Evolutionary conservation across 2,329 filamentous ascomycete species (phyloP).

Genomic region (Diaporthe capsici): DNA sequence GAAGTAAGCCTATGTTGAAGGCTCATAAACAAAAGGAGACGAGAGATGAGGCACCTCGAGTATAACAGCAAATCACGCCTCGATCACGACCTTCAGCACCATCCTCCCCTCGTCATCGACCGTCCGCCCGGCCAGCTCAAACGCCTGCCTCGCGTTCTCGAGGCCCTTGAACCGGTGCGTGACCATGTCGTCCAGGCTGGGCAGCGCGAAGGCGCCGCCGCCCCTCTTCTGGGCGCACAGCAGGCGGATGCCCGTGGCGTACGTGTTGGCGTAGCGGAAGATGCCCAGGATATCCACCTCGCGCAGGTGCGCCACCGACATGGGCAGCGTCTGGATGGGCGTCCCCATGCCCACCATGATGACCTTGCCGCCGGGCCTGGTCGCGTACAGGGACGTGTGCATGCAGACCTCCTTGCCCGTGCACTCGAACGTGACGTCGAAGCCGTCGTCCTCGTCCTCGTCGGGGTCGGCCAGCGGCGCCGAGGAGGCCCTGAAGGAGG

Average conservation of each 20-base stretch:
- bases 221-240: constrained; percentile 62
- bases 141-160: constrained; percentile 72
- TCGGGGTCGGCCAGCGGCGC: constrained; percentile 41
- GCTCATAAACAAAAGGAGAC: neutral
- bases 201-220: constrained; percentile 61
- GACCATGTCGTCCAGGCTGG: constrained; percentile 78
- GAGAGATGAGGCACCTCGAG: neutral
- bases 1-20: too few species aligned
- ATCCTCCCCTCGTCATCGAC: constrained; percentile 77
- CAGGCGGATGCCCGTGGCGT: constrained; percentile 77
- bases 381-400: constrained; percentile 81
- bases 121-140: constrained; percentile 78
- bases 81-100: constrained; percentile 80
- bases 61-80: constrained; percentile 54
- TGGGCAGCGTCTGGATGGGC: constrained; percentile 80
- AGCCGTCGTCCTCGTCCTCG: constrained; percentile 63
- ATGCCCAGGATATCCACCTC: constrained; percentile 86
- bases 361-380: constrained; percentile 78
- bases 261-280: constrained; percentile 84
- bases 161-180: constrained; percentile 80
- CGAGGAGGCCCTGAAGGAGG: constrained; percentile 53
- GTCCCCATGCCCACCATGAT: constrained; percentile 87
- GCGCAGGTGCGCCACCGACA: constrained; percentile 79
- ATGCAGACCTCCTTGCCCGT: constrained; percentile 83
- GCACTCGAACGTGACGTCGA: constrained; percentile 82